Base-by-base conservation (phyloP, 192 early-diverging fungal genomes). In the Radiomyces spectabilis region DNA sequence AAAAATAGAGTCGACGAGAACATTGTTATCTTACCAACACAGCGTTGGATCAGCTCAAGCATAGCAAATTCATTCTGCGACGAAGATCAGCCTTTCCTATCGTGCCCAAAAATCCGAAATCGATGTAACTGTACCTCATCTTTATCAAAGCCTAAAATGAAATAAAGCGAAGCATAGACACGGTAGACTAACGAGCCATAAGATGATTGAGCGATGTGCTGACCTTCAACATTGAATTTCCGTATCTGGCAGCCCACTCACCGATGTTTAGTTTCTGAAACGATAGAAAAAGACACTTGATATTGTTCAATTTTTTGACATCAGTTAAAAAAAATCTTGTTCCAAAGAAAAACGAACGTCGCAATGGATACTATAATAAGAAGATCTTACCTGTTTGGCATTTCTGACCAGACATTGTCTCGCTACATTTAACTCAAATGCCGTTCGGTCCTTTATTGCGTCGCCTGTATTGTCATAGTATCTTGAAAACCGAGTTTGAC, bases 401-500 rank as follows among this genome's bases (percentile, higher is more conserved):
- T 53, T 46, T 27, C 68, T 45, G 19, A 45, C 40, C 25, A 66
- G 31, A 43, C 63, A 66, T 30, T 61, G 39, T 42, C 52, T 51
- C 26, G 63, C 27, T 21, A 66, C 38, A 9, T 52, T 35, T 27
- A 55, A 39, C 50, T 71, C 68, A 48, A 66, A 57, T 2, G 25
- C 9, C 33, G 50, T 38, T 30, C 42, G 51, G 3, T 70, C 57
- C 22, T 70, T 46, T 12, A 41, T 9, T 12, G 38, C 38, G 1
- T 15, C 32, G 16, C 42, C n/a, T n/a, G n/a, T n/a, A n/a, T n/a
- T n/a, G n/a, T n/a, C 31, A 30, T 71, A 61, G 31, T 71, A 66
- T 35, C 59, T 59, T 24, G 68, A 65, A 41, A 71, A 71, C 22
- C 68, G 64, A 8, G 63, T 71, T 41, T 71, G 63, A 19, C 57